These are phyloP conservation scores for Debaryomycetaceae sp. DNA, from an alignment of 1,139 yeast species.

Conservation along the genomic window DNA sequence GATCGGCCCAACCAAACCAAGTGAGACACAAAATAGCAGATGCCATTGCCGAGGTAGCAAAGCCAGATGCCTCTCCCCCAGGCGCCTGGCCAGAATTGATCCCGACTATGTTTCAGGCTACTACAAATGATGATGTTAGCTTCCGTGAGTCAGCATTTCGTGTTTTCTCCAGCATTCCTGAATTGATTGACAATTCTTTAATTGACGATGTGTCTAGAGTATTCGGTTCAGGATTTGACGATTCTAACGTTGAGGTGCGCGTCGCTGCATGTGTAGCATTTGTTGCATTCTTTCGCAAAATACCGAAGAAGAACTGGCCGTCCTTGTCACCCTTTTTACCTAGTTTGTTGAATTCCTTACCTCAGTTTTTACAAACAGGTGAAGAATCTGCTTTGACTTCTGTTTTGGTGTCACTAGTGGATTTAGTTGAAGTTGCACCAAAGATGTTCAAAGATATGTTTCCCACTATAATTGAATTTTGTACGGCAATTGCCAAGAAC, in stretches of 20 bases:
- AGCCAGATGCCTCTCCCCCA: constrained; percentile 49
- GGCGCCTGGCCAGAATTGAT: constrained; percentile 75
- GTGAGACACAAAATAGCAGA: constrained; percentile 92
- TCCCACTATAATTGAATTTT: constrained; percentile 78
- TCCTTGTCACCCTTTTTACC: constrained; percentile 77
- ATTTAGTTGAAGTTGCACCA: constrained; percentile 89
- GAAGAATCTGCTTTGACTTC: constrained; percentile 79
- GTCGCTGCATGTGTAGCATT: constrained; percentile 92
- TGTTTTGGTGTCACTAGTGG: constrained; percentile 86
- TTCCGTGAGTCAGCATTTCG: constrained; percentile 90
- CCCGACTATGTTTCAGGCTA: constrained; percentile 70
- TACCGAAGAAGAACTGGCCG: constrained; percentile 79
- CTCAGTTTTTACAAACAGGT: constrained; percentile 74
- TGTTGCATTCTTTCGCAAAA: constrained; percentile 79
- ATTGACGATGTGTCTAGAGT: constrained; percentile 61
- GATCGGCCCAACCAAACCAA: constrained; percentile 55
- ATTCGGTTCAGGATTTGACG: constrained; percentile 77
- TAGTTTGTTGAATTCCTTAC: constrained; percentile 76
- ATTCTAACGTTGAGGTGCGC: constrained; percentile 74
- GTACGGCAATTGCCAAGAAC: constrained; percentile 77
- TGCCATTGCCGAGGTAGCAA: constrained; percentile 90
- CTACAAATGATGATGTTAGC: constrained; percentile 59
- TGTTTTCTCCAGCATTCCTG: constrained; percentile 82
- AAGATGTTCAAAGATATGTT: constrained; percentile 91
- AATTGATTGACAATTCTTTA: constrained; percentile 59